Conservation (phyloP, 768 basidiomycete species). For the Kwoniella sp. region DNA sequence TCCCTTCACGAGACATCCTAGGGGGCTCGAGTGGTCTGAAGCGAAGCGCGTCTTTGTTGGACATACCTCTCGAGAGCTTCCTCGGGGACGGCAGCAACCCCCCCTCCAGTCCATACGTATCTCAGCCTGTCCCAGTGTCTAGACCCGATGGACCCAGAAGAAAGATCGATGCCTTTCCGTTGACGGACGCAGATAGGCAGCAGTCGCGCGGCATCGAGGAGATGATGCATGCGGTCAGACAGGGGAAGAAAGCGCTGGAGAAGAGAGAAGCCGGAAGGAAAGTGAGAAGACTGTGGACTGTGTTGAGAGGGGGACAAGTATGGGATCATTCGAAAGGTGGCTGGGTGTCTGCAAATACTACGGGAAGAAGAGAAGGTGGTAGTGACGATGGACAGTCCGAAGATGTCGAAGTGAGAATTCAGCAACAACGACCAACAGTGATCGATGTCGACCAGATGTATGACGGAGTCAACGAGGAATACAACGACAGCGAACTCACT, state of each 20-base stretch:
- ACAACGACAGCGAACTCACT: not conserved
- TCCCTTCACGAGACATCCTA: too few relatives aligned
- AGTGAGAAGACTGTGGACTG: not conserved
- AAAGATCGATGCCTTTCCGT: too few relatives aligned
- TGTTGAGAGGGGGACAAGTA: not conserved
- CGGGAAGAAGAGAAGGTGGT: not conserved
- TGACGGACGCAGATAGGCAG: not conserved
- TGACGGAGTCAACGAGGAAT: not conserved
- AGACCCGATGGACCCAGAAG: too few relatives aligned
- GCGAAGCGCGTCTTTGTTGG: not conserved
- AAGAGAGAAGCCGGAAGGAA: not conserved
- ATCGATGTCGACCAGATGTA: not conserved
- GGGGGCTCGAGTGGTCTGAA: not conserved
- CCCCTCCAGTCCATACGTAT: not conserved
- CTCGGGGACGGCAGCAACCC: not conserved
- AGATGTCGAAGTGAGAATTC: not conserved
- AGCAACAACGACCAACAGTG: not conserved
- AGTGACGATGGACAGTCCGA: slow-evolving; percentile 6
- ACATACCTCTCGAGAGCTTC: not conserved
- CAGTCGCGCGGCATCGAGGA: not conserved
- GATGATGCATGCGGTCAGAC: not conserved
- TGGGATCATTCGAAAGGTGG: not conserved
- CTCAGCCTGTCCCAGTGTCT: too few relatives aligned
- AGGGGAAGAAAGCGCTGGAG: not conserved
- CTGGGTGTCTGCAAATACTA: not conserved